These are phyloP conservation scores for Leptographium wingfieldii DNA, from an alignment of 2,329 filamentous ascomycete species.

Conservation along the genomic window DNA sequence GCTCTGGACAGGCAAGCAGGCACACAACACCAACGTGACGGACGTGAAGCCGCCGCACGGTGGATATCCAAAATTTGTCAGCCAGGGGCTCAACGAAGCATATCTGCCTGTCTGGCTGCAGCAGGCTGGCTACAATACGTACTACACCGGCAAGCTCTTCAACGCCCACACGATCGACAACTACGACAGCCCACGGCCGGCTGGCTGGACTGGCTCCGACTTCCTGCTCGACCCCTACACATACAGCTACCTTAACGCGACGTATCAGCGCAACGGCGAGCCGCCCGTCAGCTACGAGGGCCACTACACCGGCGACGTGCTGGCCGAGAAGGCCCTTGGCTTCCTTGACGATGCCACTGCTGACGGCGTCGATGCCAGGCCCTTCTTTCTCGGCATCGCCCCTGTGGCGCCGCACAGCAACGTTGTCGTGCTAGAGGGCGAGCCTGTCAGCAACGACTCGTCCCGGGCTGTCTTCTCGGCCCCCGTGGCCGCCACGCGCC, in stretches of 20 bases:
- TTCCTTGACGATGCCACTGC: slow-evolving; percentile 49
- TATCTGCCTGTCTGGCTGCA: slow-evolving; percentile 64
- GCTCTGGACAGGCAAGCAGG: slow-evolving; percentile 51
- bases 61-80: slow-evolving; percentile 54
- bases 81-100: slow-evolving; percentile 50
- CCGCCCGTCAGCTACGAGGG: slow-evolving; percentile 41
- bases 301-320: slow-evolving; percentile 42
- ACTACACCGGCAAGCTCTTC: slow-evolving; percentile 62
- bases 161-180: slow-evolving; percentile 50
- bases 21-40: slow-evolving; percentile 62
- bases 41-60: slow-evolving; percentile 42
- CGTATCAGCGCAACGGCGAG: slow-evolving; percentile 40
- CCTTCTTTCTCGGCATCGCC: slow-evolving; percentile 56
- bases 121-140: slow-evolving; percentile 54
- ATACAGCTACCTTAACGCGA: slow-evolving; percentile 50
- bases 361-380: slow-evolving; percentile 29
- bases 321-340: slow-evolving; percentile 43
- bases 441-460: slow-evolving; percentile 8
- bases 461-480: slow-evolving; percentile 20
- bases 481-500: slow-evolving; percentile 46
- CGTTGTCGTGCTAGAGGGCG: slow-evolving; percentile 17
- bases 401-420: slow-evolving; percentile 56
- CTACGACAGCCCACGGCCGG: slow-evolving; percentile 43
- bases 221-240: slow-evolving; percentile 49
- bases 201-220: slow-evolving; percentile 45